Base-by-base conservation (phyloP, 768 basidiomycete genomes). In the Leccinum disarticulatum region DNA sequence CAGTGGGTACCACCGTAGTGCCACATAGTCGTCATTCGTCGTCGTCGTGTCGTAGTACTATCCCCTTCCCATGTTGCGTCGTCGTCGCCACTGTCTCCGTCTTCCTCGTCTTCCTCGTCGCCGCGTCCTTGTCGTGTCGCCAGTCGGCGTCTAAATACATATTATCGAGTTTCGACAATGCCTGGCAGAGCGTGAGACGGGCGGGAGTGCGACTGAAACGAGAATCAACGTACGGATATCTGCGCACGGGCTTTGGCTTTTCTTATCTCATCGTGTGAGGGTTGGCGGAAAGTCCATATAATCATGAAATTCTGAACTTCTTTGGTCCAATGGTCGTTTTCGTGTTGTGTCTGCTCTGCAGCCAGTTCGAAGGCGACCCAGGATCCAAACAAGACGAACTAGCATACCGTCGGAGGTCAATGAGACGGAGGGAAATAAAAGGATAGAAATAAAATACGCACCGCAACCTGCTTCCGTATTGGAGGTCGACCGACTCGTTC, bases 301-400 rank as follows among this genome's bases (percentile, higher is more conserved):
- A 62, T 58, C 58, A 65, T 56, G 46, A 62, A 64, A 0, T 54
- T 64, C n/a, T 49, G 52, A n/a, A 87, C 71, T 54, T 76, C 77
- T 60, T 78, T 75, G 31, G 73, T 75, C 83, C 87, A 86, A 33
- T 76, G 68, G n/a, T 81, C 83, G 9, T 88, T 89, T 54, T 89
- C 87, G 14, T 81, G 62, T 57, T 85, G 81, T 1, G 87, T 89
- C 54, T 76, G 68, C 38, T 77, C 73, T 11, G 86, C 84, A 10
- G 85, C 84, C 52, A 81, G 72, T 14, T 77, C 72, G 63, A 84
- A 84, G 15, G 75, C 78, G 3, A 79, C 61, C 48, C 76, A 74
- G 4, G 86, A 81, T 4, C 82, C 82, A 48, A 79, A 68, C 4
- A 83, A 55, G 31, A 82, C 75, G 66, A 88, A 86, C 88, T 90